Evolutionary conservation across 2,329 filamentous ascomycete genomes (phyloP).

Genomic region (Didymella exigua): DNA sequence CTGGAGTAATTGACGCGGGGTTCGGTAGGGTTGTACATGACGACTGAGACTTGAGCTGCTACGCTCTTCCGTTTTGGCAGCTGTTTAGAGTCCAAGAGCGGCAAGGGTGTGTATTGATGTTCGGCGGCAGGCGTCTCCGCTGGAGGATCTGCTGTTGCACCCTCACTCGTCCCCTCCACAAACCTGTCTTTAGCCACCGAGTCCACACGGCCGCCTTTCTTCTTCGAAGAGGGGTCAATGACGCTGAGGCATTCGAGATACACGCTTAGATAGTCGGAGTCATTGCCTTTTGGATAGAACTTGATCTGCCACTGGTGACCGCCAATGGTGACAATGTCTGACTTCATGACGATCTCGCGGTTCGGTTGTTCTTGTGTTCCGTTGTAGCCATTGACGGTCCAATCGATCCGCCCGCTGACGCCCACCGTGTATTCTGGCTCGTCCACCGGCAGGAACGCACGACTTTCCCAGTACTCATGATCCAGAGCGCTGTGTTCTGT

Average conservation of each 20-base stretch:
- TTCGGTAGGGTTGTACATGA: conserved; percentile 68
- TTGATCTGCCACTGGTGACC: conserved; percentile 70
- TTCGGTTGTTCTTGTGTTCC: conserved; percentile 67
- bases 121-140: not conserved
- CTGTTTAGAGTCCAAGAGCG: conserved; percentile 39
- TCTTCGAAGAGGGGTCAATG: conserved; percentile 15
- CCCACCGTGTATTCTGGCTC: conserved; percentile 62
- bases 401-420: conserved; percentile 63
- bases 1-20: conserved; percentile 63
- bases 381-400: conserved; percentile 64
- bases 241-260: conserved; percentile 67
- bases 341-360: conserved; percentile 63
- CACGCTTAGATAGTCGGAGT: conserved; percentile 62
- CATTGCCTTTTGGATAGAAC: conserved; percentile 67
- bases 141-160: conserved; percentile 8
- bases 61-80: conserved; percentile 51
- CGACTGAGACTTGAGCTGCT: conserved; percentile 66
- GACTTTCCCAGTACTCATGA: conserved; percentile 63
- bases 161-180: conserved; percentile 3
- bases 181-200: conserved; percentile 1
- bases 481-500: conserved; percentile 62
- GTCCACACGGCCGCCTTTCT: conserved; percentile 17
- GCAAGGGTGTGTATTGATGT: conserved; percentile 45
- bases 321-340: conserved; percentile 60
- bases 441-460: conserved; percentile 61